These are phyloP conservation scores for Mortierella sp. DNA, from an alignment of 371 early-diverging fungal genomes.

Conservation along the genomic window DNA sequence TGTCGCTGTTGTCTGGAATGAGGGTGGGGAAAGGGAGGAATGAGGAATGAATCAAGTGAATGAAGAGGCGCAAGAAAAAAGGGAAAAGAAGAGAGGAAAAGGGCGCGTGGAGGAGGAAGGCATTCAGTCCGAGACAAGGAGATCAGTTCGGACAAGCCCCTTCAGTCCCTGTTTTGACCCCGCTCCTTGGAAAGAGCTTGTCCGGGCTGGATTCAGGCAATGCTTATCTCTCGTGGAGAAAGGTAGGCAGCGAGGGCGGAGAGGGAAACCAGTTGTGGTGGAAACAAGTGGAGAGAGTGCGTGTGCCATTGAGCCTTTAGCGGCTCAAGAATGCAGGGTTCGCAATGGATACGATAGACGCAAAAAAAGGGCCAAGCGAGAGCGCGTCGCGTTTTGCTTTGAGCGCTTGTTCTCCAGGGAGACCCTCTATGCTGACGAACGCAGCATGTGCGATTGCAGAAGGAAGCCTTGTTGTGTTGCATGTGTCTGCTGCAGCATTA, in stretches of 20 bases:
- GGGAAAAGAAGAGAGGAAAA: background rate
- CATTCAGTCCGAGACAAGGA: background rate
- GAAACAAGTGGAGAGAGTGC: background rate
- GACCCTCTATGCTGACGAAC: too few species aligned
- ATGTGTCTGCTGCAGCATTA: background rate
- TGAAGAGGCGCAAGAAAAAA: background rate
- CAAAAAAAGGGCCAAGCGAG: too few species aligned
- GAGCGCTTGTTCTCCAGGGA: too few species aligned
- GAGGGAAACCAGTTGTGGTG: background rate
- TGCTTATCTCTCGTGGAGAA: background rate
- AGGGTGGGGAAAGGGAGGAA: background rate
- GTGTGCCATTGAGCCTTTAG: too few species aligned
- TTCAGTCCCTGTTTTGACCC: background rate
- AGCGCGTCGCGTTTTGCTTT: background rate
- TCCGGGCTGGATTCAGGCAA: background rate
- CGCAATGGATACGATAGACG: too few species aligned
- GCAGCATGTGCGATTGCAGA: constrained; percentile 2
- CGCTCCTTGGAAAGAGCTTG: constrained; percentile 3
- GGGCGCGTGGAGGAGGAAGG: background rate
- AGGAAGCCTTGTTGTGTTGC: background rate
- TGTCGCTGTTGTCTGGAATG: background rate
- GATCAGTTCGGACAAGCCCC: constrained; percentile 1
- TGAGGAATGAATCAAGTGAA: background rate
- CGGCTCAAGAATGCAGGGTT: too few species aligned
- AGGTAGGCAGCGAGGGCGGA: background rate